phyloP scores from a whole-genome alignment of 257 asterid species.

The Verbascum thapsus region DNA sequence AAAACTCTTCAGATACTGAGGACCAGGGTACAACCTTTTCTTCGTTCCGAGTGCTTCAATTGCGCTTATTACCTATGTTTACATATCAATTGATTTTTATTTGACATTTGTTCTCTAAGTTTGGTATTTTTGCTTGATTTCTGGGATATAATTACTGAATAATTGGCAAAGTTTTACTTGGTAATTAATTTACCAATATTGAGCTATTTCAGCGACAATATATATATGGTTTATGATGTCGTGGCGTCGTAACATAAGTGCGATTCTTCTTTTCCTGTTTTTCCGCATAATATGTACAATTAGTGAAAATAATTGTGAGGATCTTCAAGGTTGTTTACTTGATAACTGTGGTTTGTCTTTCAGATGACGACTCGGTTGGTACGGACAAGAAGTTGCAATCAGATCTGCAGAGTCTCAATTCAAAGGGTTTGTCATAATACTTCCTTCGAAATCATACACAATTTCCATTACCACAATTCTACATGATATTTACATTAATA shows the following conservation, averaged over 20 bases:
- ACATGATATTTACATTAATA: background rate
- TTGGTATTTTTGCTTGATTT: background rate
- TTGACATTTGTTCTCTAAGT: background rate
- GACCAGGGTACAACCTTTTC: conserved; percentile 58
- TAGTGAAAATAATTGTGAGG: conserved; percentile 5
- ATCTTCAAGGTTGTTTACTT: conserved; percentile 16
- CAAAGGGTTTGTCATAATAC: conserved; percentile 59
- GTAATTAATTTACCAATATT: background rate
- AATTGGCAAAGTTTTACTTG: background rate
- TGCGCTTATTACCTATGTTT: background rate
- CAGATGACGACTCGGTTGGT: conserved; percentile 54
- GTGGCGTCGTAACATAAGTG: background rate
- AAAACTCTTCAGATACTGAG: conserved; percentile 67
- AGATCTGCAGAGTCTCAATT: conserved; percentile 65
- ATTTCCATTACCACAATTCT: background rate
- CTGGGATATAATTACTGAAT: background rate
- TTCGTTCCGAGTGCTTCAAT: background rate
- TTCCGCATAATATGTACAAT: background rate
- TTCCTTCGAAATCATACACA: background rate
- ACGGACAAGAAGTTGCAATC: conserved; percentile 61
- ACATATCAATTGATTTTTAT: background rate
- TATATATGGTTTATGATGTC: background rate
- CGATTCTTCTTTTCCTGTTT: background rate
- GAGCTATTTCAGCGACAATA: background rate
- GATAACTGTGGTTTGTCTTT: conserved; percentile 28